Evolutionary conservation across 208 protist species (phyloP).

Genomic region (Crithidia sp.): DNA sequence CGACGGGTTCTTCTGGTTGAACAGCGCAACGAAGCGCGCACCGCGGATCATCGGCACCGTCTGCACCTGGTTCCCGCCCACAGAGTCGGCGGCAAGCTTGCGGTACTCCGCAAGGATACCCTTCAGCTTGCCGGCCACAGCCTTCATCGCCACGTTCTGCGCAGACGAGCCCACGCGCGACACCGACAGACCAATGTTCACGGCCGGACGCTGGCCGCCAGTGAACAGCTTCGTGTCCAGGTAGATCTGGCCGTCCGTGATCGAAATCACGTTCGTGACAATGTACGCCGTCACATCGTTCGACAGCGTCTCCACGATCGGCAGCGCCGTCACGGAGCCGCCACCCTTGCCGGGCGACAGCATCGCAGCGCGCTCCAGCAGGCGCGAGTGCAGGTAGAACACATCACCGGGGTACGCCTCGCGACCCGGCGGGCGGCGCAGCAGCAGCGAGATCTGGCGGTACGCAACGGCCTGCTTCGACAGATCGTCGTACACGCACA

Average conservation of each 20-base stretch:
- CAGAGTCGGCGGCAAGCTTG: conserved; percentile 90
- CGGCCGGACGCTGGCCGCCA: conserved; percentile 92
- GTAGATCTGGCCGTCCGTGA: conserved; percentile 96
- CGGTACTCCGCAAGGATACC: conserved; percentile 94
- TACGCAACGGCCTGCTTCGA: conserved; percentile 96
- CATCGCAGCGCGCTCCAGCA: conserved; percentile 94
- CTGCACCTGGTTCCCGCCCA: conserved; percentile 74
- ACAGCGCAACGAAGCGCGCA: conserved; percentile 80
- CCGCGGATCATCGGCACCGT: conserved; percentile 86
- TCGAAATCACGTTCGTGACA: conserved; percentile 95
- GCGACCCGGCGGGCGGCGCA: conserved; percentile 91
- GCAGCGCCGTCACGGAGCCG: conserved; percentile 92
- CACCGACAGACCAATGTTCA: conserved; percentile 95
- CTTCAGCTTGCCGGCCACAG: conserved; percentile 92
- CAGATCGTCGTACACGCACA: conserved; percentile 95
- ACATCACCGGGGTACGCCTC: conserved; percentile 96
- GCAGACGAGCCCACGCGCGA: conserved; percentile 94
- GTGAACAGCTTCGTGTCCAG: conserved; percentile 94
- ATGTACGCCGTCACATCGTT: conserved; percentile 96
- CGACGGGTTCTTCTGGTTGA: conserved; percentile 89
- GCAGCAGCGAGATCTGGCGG: conserved; percentile 94
- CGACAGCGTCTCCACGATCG: conserved; percentile 94
- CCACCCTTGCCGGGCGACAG: conserved; percentile 79
- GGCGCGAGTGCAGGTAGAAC: conserved; percentile 95
- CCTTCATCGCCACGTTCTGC: conserved; percentile 94